Conservation (phyloP, 495 filamentous ascomycete genomes). For the Lophium mytilinum region DNA sequence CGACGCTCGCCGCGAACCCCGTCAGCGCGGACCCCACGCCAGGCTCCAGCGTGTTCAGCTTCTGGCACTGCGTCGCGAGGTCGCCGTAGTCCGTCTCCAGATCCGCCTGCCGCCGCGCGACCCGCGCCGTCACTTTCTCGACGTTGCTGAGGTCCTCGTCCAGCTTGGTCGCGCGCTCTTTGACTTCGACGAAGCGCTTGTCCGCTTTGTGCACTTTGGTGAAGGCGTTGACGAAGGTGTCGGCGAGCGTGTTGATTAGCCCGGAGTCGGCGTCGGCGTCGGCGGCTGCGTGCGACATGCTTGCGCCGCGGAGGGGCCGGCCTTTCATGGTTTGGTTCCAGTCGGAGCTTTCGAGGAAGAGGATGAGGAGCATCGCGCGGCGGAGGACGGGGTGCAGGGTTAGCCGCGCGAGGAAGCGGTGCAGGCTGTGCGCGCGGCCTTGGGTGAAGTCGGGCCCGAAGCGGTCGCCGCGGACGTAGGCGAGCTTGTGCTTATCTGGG, state of each 20-base stretch:
- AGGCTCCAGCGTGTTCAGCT: slow-evolving; percentile 80
- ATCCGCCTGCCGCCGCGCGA: slow-evolving; percentile 80
- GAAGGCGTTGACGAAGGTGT: slow-evolving; percentile 96
- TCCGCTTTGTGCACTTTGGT: slow-evolving; percentile 94
- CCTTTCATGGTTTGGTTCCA: slow-evolving; percentile 94
- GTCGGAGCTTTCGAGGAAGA: slow-evolving; percentile 85
- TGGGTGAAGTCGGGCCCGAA: slow-evolving; percentile 93
- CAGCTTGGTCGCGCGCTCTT: slow-evolving; percentile 87
- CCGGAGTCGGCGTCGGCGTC: slow-evolving; percentile 40
- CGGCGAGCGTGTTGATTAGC: slow-evolving; percentile 87
- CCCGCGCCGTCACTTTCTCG: slow-evolving; percentile 84
- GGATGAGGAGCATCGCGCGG: slow-evolving; percentile 68
- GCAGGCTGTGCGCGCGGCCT: slow-evolving; percentile 79
- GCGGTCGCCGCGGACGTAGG: slow-evolving; percentile 90
- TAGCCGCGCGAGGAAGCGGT: slow-evolving; percentile 82
- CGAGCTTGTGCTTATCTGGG: slow-evolving; percentile 98
- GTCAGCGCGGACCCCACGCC: slow-evolving; percentile 73
- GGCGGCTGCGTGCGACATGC: slow-evolving; percentile 44
- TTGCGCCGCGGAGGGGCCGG: slow-evolving; percentile 55
- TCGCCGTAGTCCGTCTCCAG: slow-evolving; percentile 85
- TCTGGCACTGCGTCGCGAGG: slow-evolving; percentile 86
- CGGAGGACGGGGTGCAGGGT: slow-evolving; percentile 84
- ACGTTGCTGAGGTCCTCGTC: slow-evolving; percentile 90
- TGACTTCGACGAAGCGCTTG: slow-evolving; percentile 86
- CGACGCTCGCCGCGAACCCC: slow-evolving; percentile 76